Conservation (phyloP, 371 early-diverging fungal species). For the Mucor lusitanicus region DNA sequence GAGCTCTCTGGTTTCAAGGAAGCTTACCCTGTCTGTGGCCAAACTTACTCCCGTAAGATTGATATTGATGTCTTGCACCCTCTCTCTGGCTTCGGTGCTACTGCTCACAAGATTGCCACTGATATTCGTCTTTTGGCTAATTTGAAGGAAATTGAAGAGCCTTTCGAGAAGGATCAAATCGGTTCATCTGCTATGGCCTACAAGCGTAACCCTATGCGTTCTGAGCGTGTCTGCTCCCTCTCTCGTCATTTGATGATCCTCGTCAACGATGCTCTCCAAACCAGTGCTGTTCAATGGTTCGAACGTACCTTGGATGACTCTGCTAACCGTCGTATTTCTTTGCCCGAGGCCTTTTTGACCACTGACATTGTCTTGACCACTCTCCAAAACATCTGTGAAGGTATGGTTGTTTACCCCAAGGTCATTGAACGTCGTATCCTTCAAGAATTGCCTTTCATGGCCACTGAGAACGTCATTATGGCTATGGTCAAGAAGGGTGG, state of each 20-base stretch:
- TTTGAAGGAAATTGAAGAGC: conserved; percentile 98
- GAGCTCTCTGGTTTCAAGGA: conserved; percentile 86
- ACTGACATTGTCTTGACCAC: conserved; percentile 93
- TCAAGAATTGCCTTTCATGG: conserved; percentile 98
- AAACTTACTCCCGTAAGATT: conserved; percentile 97
- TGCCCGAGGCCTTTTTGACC: conserved; percentile 97
- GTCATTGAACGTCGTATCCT: conserved; percentile 90
- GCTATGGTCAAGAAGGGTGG: conserved; percentile 97
- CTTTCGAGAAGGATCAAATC: conserved; percentile 98
- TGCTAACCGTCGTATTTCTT: conserved; percentile 94
- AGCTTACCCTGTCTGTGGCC: conserved; percentile 93
- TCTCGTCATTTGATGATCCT: conserved; percentile 96
- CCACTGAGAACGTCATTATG: conserved; percentile 99
- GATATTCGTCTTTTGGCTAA: conserved; percentile 95
- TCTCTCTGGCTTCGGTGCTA: conserved; percentile 91
- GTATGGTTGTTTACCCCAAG: conserved; percentile 96
- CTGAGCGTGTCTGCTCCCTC: conserved; percentile 94
- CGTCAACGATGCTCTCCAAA: conserved; percentile 84
- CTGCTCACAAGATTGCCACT: conserved; percentile 96
- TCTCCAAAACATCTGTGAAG: conserved; percentile 94
- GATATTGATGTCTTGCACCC: conserved; percentile 90
- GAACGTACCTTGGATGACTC: conserved; percentile 97
- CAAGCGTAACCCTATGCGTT: conserved; percentile 99
- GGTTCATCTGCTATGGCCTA: conserved; percentile 99
- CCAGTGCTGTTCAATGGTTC: conserved; percentile 94